Conservation (phyloP, 345 rosid species). For the Jatropha curcas region DNA sequence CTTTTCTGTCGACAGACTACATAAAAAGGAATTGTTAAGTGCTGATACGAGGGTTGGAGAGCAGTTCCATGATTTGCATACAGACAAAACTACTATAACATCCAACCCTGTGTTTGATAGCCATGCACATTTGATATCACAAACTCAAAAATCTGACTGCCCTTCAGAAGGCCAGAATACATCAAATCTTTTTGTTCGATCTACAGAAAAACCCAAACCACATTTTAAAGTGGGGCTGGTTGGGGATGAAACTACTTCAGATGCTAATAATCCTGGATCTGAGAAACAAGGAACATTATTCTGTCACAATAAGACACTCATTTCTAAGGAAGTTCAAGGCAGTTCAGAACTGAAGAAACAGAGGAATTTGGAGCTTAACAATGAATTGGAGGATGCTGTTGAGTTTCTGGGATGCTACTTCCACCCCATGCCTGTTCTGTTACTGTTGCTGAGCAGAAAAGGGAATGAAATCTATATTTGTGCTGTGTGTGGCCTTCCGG, state of each 20-base stretch:
- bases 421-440: constrained; percentile 60
- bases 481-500: constrained; percentile 53
- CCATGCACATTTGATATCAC: constrained; percentile 18
- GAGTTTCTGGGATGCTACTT: constrained; percentile 77
- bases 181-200: constrained; percentile 27
- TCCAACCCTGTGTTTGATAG: constrained; percentile 21
- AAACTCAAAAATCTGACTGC: constrained; percentile 22
- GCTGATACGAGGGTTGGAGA: constrained; percentile 29
- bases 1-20: constrained; percentile 30
- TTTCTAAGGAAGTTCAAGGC: constrained; percentile 29
- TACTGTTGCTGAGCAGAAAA: constrained; percentile 48
- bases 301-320: constrained; percentile 24
- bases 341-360: constrained; percentile 35
- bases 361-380: constrained; percentile 38
- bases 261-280: constrained; percentile 26
- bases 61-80: constrained; percentile 24
- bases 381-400: constrained; percentile 47
- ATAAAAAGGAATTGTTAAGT: constrained; percentile 17
- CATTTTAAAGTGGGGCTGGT: constrained; percentile 31
- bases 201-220: constrained; percentile 29
- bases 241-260: constrained; percentile 27
- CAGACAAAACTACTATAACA: constrained; percentile 20
- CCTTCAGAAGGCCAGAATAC: constrained; percentile 27
- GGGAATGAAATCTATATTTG: constrained; percentile 61
- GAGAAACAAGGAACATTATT: constrained; percentile 24